Evolutionary conservation across 441 rosid species (phyloP).

Genomic region (Lagerstroemia fauriei): DNA sequence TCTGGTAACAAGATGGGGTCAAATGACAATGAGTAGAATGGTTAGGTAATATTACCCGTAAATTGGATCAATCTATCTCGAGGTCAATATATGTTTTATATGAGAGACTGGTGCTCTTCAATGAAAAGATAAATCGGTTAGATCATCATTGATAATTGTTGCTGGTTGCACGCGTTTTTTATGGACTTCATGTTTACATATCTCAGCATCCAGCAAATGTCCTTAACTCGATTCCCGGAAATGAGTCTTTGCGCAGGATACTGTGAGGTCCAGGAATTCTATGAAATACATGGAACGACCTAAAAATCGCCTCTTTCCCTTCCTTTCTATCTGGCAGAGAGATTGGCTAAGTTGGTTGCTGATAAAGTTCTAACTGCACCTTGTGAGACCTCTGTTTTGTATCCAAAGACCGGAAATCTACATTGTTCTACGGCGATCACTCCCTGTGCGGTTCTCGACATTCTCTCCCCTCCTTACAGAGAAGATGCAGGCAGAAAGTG

Average conservation of each 20-base stretch:
- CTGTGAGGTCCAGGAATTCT: neutral
- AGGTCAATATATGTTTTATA: neutral
- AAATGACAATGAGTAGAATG: neutral
- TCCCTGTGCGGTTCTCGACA: slow-evolving; percentile 83
- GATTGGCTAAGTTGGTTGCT: slow-evolving; percentile 62
- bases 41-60: neutral
- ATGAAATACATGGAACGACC: neutral
- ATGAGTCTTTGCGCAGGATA: neutral
- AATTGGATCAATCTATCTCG: neutral
- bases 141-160: too few species aligned
- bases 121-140: too few species aligned
- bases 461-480: slow-evolving; percentile 80
- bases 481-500: slow-evolving; percentile 75
- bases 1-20: neutral
- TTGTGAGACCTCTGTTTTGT: slow-evolving; percentile 62
- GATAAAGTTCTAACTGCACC: slow-evolving; percentile 71
- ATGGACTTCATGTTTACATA: neutral
- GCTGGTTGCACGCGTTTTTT: neutral
- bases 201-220: neutral
- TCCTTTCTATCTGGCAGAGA: slow-evolving; percentile 43
- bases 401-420: slow-evolving; percentile 75
- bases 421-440: slow-evolving; percentile 87
- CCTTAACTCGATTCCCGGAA: neutral
- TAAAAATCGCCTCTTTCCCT: slow-evolving; percentile 9
- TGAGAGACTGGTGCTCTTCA: neutral